phyloP scores from a whole-genome alignment of 2,329 filamentous ascomycete genomes.

The Venturia carpophila region DNA sequence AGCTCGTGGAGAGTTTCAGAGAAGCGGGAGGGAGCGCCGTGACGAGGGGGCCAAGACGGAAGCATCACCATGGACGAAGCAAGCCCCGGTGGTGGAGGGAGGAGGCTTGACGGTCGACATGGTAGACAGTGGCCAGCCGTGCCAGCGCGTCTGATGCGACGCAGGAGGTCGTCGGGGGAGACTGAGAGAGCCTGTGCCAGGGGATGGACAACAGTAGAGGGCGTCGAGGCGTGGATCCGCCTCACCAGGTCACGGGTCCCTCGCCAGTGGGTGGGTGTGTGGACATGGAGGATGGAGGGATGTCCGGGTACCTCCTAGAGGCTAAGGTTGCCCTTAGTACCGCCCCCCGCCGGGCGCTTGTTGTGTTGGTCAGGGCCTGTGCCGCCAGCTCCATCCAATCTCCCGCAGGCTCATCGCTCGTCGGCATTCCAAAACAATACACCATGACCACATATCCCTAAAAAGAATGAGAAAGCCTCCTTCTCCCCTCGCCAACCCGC shows the following conservation, averaged over 20 bases:
- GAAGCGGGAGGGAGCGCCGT: neutral
- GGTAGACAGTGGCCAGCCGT: neutral
- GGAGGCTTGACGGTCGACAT: constrained; percentile 6
- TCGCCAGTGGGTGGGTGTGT: neutral
- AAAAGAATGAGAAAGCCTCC: neutral
- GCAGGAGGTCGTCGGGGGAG: neutral
- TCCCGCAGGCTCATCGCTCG: neutral
- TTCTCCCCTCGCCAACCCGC: constrained; percentile 48
- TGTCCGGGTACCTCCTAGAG: no score
- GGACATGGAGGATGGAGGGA: neutral
- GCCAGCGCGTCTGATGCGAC: constrained; percentile 9
- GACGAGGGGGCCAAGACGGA: constrained; percentile 1
- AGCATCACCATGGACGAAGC: neutral
- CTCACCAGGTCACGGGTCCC: neutral
- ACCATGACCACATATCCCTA: neutral
- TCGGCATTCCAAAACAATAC: neutral
- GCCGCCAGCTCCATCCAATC: neutral
- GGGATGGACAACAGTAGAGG: neutral
- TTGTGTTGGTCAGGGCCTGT: neutral
- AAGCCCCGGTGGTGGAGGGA: neutral
- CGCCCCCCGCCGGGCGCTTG: neutral
- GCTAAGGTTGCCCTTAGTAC: no score
- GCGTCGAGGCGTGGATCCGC: neutral
- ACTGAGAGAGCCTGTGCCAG: neutral
- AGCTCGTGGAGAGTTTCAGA: constrained; percentile 2